Percentiles rank a stretch among this genome's conserved stretches.
Evolutionary conservation across 2,329 filamentous ascomycete genomes (phyloP).

Genomic region (Penicillium concentricum): DNA sequence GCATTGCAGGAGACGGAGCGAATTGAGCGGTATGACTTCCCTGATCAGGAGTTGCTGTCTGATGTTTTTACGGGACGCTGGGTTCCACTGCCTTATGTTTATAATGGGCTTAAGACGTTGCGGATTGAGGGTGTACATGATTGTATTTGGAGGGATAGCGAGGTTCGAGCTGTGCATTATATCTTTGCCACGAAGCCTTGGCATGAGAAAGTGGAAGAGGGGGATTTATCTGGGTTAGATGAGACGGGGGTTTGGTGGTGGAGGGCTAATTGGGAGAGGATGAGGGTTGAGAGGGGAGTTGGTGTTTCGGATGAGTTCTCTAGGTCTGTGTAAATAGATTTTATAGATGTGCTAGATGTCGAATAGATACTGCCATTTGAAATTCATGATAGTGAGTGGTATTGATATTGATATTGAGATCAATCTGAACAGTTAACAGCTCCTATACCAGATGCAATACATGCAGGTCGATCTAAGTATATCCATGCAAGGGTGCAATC

Average conservation of each 20-base stretch:
- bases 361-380: not conserved
- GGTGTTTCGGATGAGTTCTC: slow-evolving; percentile 10
- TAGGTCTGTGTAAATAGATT: not conserved
- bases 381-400: not conserved
- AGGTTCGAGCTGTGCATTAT: slow-evolving; percentile 15
- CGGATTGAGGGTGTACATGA: slow-evolving; percentile 39
- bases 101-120: slow-evolving; percentile 60
- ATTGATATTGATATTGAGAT: slow-evolving; percentile 2
- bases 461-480: slow-evolving; percentile 5
- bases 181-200: slow-evolving; percentile 18
- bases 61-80: slow-evolving; percentile 56
- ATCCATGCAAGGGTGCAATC: slow-evolving; percentile 7
- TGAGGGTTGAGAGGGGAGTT: slow-evolving; percentile 1
- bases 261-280: slow-evolving; percentile 13
- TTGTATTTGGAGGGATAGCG: slow-evolving; percentile 11
- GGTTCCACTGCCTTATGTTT: slow-evolving; percentile 60
- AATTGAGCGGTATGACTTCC: slow-evolving; percentile 53
- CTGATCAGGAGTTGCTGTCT: slow-evolving; percentile 56
- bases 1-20: slow-evolving; percentile 45
- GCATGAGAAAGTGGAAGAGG: slow-evolving; percentile 4
- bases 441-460: slow-evolving; percentile 9
- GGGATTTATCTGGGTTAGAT: not conserved
- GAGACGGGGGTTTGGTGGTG: slow-evolving; percentile 13
- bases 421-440: slow-evolving; percentile 1
- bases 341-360: not conserved